These are phyloP conservation scores for Scedosporium dehoogii DNA, from an alignment of 2,329 filamentous ascomycete genomes.

Conservation along the genomic window DNA sequence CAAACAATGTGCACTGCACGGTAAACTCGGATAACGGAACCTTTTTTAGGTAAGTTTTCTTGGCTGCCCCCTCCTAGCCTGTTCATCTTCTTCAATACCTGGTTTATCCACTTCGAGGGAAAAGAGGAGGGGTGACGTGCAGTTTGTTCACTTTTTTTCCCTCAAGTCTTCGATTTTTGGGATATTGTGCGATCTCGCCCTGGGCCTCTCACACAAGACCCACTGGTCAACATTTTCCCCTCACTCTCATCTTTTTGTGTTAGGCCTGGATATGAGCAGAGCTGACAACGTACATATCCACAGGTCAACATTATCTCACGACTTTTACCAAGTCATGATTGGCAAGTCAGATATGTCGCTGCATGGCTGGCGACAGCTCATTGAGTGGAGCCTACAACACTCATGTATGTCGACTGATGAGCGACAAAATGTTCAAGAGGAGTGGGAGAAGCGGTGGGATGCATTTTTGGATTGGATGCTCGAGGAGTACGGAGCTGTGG, in stretches of 20 bases:
- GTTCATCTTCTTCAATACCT: neutral
- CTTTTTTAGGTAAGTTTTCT: conserved; percentile 48
- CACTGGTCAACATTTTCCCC: neutral
- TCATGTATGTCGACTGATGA: conserved; percentile 32
- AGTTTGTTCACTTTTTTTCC: neutral
- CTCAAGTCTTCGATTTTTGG: neutral
- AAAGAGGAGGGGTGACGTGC: neutral
- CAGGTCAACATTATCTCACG: conserved; percentile 62
- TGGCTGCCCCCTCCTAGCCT: neutral
- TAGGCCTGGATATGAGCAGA: conserved; percentile 1
- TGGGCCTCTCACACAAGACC: neutral
- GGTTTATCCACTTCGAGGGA: neutral
- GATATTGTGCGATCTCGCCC: neutral
- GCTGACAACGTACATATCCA: neutral
- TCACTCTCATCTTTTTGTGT: conserved; percentile 3
- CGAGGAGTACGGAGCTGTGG: conserved; percentile 22
- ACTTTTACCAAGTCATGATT: conserved; percentile 69
- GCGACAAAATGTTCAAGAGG: conserved; percentile 19
- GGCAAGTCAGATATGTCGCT: conserved; percentile 58
- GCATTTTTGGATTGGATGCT: conserved; percentile 46
- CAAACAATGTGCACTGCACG: conserved; percentile 64
- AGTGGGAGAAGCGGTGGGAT: conserved; percentile 49
- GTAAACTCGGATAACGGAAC: conserved; percentile 68
- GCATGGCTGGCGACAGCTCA: conserved; percentile 61
- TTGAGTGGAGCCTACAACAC: conserved; percentile 53